A percentile compares a stretch with the other conserved stretches of the same genome.
These are phyloP conservation scores for Penicillium verrucosum DNA, from an alignment of 2,329 filamentous ascomycete species.

Conservation along the genomic window DNA sequence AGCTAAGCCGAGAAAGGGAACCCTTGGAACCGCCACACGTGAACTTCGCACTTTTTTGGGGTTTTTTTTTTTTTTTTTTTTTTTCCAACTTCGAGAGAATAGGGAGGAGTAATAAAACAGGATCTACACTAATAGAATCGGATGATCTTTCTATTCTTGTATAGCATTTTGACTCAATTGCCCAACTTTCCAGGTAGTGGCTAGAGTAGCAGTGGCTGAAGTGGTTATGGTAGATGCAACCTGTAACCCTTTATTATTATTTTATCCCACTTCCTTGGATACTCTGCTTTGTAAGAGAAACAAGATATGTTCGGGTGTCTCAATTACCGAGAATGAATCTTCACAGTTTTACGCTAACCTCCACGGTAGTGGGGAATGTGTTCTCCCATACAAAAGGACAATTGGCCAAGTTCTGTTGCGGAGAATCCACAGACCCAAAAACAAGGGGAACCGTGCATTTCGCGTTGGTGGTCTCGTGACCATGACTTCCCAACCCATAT, in stretches of 20 bases:
- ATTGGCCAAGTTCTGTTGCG: not conserved
- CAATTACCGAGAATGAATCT: not conserved
- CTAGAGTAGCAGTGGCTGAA: no score
- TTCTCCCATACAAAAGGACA: not conserved
- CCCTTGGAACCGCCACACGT: conserved; percentile 7
- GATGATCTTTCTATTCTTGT: not conserved
- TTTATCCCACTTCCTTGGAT: not conserved
- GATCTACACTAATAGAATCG: not conserved
- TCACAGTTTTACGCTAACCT: not conserved
- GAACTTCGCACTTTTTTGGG: not conserved
- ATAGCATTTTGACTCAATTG: not conserved
- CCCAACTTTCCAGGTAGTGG: not conserved
- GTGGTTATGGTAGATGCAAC: no score
- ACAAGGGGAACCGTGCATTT: not conserved
- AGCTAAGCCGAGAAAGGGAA: conserved; percentile 9
- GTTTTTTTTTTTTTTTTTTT: no score
- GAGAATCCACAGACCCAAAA: not conserved
- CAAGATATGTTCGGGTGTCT: not conserved
- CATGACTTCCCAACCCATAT: not conserved
- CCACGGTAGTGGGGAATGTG: not conserved
- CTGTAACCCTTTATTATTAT: no score
- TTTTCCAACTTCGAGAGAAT: not conserved
- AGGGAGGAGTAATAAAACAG: not conserved
- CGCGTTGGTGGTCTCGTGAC: not conserved
- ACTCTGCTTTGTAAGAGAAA: no score